Evolutionary conservation across 1,139 yeast genomes (phyloP).

Genomic region (Suhomyces wounanorum): DNA sequence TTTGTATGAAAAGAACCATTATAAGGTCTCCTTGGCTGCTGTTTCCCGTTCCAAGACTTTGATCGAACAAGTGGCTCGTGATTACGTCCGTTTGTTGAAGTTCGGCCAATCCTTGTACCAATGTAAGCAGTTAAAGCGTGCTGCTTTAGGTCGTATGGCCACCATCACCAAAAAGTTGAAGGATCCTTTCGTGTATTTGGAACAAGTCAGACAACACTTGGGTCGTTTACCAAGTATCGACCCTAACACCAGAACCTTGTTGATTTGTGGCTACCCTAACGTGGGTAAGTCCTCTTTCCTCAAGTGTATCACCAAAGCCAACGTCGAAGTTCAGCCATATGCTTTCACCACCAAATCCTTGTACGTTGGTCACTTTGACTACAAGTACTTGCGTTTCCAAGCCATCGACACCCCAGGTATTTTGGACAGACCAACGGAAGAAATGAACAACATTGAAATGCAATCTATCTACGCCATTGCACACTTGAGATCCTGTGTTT

Average conservation of each 20-base stretch:
- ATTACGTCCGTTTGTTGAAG: slow-evolving; percentile 87
- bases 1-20: slow-evolving; percentile 94
- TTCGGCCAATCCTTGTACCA: slow-evolving; percentile 97
- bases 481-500: slow-evolving; percentile 91
- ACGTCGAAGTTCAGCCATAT: slow-evolving; percentile 98
- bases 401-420: slow-evolving; percentile 99
- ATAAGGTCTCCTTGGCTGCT: slow-evolving; percentile 95
- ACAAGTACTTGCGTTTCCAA: slow-evolving; percentile 94
- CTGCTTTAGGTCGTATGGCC: slow-evolving; percentile 99
- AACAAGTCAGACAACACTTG: slow-evolving; percentile 98
- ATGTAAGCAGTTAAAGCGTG: slow-evolving; percentile 97
- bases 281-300: slow-evolving; percentile 98
- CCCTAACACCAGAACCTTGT: slow-evolving; percentile 95
- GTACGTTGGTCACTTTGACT: slow-evolving; percentile 96
- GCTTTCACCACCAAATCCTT: slow-evolving; percentile 96
- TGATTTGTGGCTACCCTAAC: slow-evolving; percentile 98
- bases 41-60: slow-evolving; percentile 90
- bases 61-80: slow-evolving; percentile 94
- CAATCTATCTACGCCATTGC: slow-evolving; percentile 98
- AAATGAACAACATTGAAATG: slow-evolving; percentile 99
- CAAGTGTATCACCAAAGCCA: slow-evolving; percentile 93
- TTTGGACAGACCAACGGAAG: slow-evolving; percentile 97
- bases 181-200: slow-evolving; percentile 89
- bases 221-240: slow-evolving; percentile 98
- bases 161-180: slow-evolving; percentile 92